Evolutionary conservation across 192 early-diverging fungal species (phyloP), one percentile per base, ranked within the genome.

Genomic region (Geosiphon pyriformis): DNA sequence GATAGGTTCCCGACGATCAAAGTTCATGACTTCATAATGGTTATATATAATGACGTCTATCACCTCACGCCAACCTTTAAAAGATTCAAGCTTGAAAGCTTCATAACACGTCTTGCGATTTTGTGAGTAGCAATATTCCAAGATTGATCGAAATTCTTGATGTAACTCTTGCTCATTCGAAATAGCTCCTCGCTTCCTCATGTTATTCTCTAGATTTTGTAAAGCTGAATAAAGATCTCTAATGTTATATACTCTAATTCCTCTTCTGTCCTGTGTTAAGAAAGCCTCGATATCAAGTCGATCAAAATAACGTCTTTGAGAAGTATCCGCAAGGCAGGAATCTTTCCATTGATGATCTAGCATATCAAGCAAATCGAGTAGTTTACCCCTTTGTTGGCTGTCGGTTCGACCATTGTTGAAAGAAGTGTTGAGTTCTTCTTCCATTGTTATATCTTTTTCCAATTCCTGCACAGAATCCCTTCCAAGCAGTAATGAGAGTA

Each of bases 11-110:
- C 87, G 79, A 46, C 75, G 26, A 58, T 92, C 80, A 26, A 83
- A 69, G 49, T 85, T 77, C 57, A 92, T 63, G 18, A 87, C 64
- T 56, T 83, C 79, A 76, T 90, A 89, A 61, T 82, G 80, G 18
- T 83, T 76, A 31, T 78, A 78, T 51, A 96, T 31, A 0, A 86
- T 82, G 15, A 92, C 79, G 53, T 93, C 85, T 4, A 92, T 79
- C 22, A 95, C 73, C 56, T 92, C 83, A 63, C 85, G 80, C 96
- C 96, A 98, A 0, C 89, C 85, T 42, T 85, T 78, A 58, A 92
- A 77, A 22, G 84, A 85, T 50, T 88, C 87, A 37, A 78, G 72
- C 18, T 87, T 80, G 11, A 91, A 87, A 65, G 82, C 76, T 48
- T 80, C 77, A 58, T 92, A 73, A 76, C 93, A 87, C 20, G 83